These are phyloP conservation scores for Aquilaria malaccensis DNA, from an alignment of 345 rosid genomes.

Conservation along the genomic window DNA sequence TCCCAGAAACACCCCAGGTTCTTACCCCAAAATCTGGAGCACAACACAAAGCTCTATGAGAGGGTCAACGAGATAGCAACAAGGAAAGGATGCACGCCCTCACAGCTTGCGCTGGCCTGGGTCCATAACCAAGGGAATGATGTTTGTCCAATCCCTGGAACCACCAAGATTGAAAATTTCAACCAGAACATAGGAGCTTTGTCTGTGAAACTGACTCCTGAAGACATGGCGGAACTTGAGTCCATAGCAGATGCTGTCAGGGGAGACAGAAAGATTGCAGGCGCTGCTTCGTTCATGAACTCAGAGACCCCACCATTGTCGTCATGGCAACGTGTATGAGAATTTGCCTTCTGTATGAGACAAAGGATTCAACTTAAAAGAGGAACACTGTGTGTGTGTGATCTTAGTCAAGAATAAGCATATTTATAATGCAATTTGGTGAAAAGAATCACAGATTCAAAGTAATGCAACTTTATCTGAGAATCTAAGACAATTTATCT, in stretches of 20 bases:
- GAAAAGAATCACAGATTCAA: no score
- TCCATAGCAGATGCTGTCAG: constrained; percentile 29
- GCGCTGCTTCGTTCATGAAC: constrained; percentile 12
- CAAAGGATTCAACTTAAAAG: no score
- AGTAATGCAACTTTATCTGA: no score
- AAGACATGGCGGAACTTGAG: constrained; percentile 56
- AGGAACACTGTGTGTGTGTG: no score
- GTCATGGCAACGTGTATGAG: constrained; percentile 36
- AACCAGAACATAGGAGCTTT: constrained; percentile 54
- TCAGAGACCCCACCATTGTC: constrained; percentile 55
- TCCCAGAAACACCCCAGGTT: constrained; percentile 51
- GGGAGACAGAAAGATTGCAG: constrained; percentile 27
- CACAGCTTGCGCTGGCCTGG: constrained; percentile 70
- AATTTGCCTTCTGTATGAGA: not conserved
- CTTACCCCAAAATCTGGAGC: constrained; percentile 49
- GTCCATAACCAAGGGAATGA: constrained; percentile 21
- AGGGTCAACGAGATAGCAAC: constrained; percentile 35
- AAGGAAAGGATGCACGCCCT: constrained; percentile 48
- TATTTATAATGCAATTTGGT: no score
- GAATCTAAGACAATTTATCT: no score
- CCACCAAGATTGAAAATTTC: constrained; percentile 53
- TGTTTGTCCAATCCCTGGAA: not conserved
- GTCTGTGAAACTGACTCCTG: constrained; percentile 41
- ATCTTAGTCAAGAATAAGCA: no score
- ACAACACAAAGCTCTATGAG: constrained; percentile 34